Evolutionary conservation across 108 stramenopile species (phyloP), one percentile per base, ranked within the genome.

Genomic region (Licmophora abbreviata): DNA sequence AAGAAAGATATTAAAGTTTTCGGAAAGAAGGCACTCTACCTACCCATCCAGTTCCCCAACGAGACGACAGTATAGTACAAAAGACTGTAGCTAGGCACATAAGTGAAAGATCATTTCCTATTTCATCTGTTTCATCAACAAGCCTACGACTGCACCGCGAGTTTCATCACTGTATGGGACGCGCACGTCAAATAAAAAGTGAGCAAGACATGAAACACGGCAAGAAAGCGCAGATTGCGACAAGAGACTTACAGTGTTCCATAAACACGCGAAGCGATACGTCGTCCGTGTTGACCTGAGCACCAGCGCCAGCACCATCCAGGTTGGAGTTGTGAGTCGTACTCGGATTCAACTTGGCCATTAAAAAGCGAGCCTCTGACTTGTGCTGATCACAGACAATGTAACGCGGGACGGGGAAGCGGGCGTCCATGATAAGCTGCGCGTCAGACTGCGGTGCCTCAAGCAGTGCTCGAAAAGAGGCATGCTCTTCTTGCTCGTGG

Each of bases 301-400:
- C 83, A 15, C 92, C 93, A 31, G 59, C 72, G 25, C 58, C 77
- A 9, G 38, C 28, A 4, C 68, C 74, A 51, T 77, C 76, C 35
- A 78, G 48, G 31, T 89, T 81, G 54, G 80, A 83, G 65, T 97
- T 95, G 82, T 96, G 94, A 10, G 96, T 95, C 17, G 86, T 71
- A 58, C 82, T 87, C 0, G 99, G 99, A 72, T 99, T 99, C 56
- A 99, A 74, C 64, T 95, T 95, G 48, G 96, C 95, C 89, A 99
- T 94, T 47, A 99, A 79, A 73, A 98, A 99, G 20, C 99, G 84
- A 14, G 95, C 95, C 63, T 98, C 96, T 22, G 79, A 83, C 69
- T 99, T 98, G 73, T 97, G 93, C 75, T 98, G 96, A 76, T 99
- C 99, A 58, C 95, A 96, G 35, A 98, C 93, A 67, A 99, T 97